Evolutionary conservation across 192 early-diverging fungal genomes (phyloP).

Genomic region (Coemansia sp.): DNA sequence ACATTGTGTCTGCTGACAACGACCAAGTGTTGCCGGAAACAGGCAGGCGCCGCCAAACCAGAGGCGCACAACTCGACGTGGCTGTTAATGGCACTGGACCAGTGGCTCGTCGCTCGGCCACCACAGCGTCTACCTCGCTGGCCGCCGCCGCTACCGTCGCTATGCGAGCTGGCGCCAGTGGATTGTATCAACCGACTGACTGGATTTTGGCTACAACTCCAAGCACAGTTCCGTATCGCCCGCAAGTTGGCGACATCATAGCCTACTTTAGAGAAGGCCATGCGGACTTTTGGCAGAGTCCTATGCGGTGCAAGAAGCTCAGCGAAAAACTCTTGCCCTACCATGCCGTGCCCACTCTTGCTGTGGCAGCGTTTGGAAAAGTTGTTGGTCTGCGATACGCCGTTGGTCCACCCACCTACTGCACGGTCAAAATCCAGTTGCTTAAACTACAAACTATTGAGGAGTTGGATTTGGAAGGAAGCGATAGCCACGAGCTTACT

Average conservation of each 20-base stretch:
- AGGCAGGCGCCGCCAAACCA: slow-evolving; percentile 5
- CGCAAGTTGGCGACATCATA: slow-evolving; percentile 60
- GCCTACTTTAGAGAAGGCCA: slow-evolving; percentile 59
- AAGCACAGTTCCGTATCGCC: slow-evolving; percentile 55
- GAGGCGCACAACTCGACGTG: neutral
- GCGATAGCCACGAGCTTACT: slow-evolving; percentile 19
- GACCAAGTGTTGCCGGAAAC: too few relatives aligned
- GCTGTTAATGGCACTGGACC: slow-evolving; percentile 4
- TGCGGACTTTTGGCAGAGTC: slow-evolving; percentile 53
- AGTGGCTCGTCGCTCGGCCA: neutral
- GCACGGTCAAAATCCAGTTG: slow-evolving; percentile 53
- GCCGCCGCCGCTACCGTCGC: neutral
- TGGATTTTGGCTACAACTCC: slow-evolving; percentile 52
- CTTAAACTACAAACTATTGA: slow-evolving; percentile 42
- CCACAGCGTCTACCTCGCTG: neutral
- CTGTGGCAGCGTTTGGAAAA: slow-evolving; percentile 55
- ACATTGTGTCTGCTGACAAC: neutral
- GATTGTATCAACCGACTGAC: slow-evolving; percentile 35
- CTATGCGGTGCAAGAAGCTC: slow-evolving; percentile 36
- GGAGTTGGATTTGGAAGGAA: slow-evolving; percentile 41
- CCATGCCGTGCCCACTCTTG: slow-evolving; percentile 33
- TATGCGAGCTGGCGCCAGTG: neutral
- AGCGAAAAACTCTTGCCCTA: slow-evolving; percentile 49
- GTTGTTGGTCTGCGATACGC: slow-evolving; percentile 56
- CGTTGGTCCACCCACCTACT: slow-evolving; percentile 68